phyloP scores from a whole-genome alignment of 2,329 filamentous ascomycete genomes.

The Exophiala oligosperma region DNA sequence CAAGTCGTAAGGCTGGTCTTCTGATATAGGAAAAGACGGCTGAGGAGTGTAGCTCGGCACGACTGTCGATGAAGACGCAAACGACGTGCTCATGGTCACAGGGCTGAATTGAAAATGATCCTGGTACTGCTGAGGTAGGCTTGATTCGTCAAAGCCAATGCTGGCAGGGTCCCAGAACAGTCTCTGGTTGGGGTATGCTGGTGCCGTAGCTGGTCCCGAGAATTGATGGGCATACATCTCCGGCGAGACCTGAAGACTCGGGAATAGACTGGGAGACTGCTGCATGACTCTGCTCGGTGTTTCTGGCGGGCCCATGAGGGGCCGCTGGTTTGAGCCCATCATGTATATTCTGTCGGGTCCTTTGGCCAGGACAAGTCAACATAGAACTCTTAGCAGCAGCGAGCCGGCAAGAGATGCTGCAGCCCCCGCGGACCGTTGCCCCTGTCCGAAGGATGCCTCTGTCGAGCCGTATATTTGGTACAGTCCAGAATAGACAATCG shows the following conservation, averaged over 20 bases:
- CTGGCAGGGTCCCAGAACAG: slow-evolving; percentile 49
- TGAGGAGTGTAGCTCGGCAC: slow-evolving; percentile 22
- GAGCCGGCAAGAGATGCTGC: no score
- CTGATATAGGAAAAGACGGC: slow-evolving; percentile 1
- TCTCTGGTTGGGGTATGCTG: slow-evolving; percentile 56
- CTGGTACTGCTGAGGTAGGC: slow-evolving; percentile 23
- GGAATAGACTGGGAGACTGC: slow-evolving; percentile 50
- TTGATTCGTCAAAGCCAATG: slow-evolving; percentile 17
- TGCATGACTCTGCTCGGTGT: slow-evolving; percentile 45
- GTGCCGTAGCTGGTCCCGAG: slow-evolving; percentile 55
- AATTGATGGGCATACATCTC: slow-evolving; percentile 55
- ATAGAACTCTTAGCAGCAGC: no score
- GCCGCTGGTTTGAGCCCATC: slow-evolving; percentile 25
- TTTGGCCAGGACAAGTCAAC: no score
- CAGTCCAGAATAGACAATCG: not conserved
- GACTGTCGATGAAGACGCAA: slow-evolving; percentile 27
- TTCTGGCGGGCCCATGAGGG: slow-evolving; percentile 42
- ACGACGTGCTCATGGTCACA: slow-evolving; percentile 20
- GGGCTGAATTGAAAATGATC: slow-evolving; percentile 24
- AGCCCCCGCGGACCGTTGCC: not conserved
- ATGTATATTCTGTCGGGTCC: no score
- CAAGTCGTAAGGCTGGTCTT: slow-evolving; percentile 27
- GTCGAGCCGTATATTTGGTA: not conserved
- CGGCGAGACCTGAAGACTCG: slow-evolving; percentile 58
- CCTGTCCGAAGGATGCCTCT: not conserved